These are phyloP conservation scores for Fusarium xylarioides DNA, from an alignment of 2,329 filamentous ascomycete genomes.

Conservation along the genomic window DNA sequence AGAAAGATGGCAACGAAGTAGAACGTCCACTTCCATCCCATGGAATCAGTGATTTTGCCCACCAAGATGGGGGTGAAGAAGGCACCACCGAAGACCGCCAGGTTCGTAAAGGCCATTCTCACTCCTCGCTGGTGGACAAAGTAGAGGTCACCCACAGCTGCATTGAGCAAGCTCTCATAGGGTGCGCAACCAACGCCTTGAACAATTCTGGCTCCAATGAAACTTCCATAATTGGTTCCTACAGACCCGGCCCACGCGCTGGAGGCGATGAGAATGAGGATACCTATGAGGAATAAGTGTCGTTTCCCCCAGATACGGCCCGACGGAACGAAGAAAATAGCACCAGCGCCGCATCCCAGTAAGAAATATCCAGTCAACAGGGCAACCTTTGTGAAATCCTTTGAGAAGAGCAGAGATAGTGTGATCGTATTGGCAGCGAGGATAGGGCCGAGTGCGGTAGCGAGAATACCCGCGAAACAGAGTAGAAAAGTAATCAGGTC, in stretches of 20 bases:
- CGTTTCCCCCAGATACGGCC: constrained; percentile 93
- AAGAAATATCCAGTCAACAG: constrained; percentile 89
- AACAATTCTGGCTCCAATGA: constrained; percentile 81
- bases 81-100: constrained; percentile 65
- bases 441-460: constrained; percentile 83
- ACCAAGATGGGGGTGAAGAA: constrained; percentile 86
- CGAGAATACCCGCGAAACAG: constrained; percentile 83
- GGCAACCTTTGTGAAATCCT: constrained; percentile 78
- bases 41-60: constrained; percentile 79
- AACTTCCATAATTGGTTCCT: constrained; percentile 72
- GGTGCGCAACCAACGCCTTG: constrained; percentile 89
- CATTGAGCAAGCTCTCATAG: constrained; percentile 90
- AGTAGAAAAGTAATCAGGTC: constrained; percentile 83
- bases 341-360: constrained; percentile 81
- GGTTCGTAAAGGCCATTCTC: constrained; percentile 81
- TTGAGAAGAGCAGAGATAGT: constrained; percentile 71
- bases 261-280: constrained; percentile 75
- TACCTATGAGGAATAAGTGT: constrained; percentile 84
- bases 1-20: constrained; percentile 89
- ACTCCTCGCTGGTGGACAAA: constrained; percentile 86
- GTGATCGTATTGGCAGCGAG: constrained; percentile 89
- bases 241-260: constrained; percentile 81
- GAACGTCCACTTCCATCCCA: constrained; percentile 90
- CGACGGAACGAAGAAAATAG: constrained; percentile 86
- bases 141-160: constrained; percentile 88